Evolutionary conservation across 1,139 yeast species (phyloP), one percentile per base, ranked within the genome.

Genomic region (Candida sp.): DNA sequence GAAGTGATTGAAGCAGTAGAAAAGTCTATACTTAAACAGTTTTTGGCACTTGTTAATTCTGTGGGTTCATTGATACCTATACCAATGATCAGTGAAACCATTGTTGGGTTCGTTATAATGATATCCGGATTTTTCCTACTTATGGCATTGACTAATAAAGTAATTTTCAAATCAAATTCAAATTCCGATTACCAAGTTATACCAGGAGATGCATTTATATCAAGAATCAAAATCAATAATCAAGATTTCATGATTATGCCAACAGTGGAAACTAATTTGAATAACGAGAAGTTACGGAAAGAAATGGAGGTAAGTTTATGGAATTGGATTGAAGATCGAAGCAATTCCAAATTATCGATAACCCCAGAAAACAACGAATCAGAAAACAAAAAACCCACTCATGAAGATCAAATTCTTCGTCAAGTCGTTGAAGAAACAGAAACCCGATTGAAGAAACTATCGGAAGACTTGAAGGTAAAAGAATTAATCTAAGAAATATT

Each of bases 251-350:
- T 72, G 43, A 63, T 75, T 22, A 61, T 78, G 29, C 83, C 84
- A 1, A 64, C 73, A 8, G 58, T 72, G 38, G 76, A 73, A 5
- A 60, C 77, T 15, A 63, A 63, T 21, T 58, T 77, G 43, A 61
- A 66, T 41, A 65, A 68, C 46, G 60, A 59, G 11, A 53, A 60
- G 36, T 50, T 61, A 42, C 56, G 64, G 42, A 53, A 71, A 49
- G 70, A 75, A 44, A 79, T 82, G 46, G 95, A 89, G 61, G 74
- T 76, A 34, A 76, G 77, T 35, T 62, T 90, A 45, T 90, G 97
- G 96, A 75, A 80, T 41, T 90, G 97, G 97, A 75, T 89, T 37
- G 79, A 81, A 44, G 77, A 77, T 38, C 73, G 87, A 42, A 74
- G 74, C 40, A 63, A 58, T 5, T 55, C 23, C 23, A 34, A 39